Percentiles rank a stretch among this genome's conserved stretches.
These are phyloP conservation scores for Neonectria neomacrospora DNA, from an alignment of 2,329 filamentous ascomycete species.

Conservation along the genomic window DNA sequence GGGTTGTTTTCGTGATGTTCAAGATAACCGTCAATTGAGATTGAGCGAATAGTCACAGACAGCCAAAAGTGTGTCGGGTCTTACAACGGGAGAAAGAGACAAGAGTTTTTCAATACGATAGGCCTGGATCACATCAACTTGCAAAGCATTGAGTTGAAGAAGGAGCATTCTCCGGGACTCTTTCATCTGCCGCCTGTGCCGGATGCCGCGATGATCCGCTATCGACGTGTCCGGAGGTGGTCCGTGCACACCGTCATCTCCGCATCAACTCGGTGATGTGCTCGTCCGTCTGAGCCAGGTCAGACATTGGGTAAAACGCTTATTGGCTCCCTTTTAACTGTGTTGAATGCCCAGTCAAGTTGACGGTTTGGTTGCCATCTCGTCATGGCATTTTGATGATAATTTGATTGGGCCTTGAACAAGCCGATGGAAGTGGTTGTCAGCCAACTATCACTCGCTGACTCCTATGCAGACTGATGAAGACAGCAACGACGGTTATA, in stretches of 20 bases:
- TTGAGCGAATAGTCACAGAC: neutral
- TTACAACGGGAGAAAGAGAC: neutral
- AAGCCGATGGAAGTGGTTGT: neutral
- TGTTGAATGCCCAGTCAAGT: neutral
- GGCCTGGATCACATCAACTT: neutral
- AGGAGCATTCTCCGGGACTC: neutral
- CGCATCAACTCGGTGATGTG: neutral
- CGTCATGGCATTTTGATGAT: too few species aligned
- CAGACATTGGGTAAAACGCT: neutral
- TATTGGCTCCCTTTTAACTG: neutral
- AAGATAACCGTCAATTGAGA: conserved; percentile 3
- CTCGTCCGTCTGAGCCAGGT: neutral
- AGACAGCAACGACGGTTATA: neutral
- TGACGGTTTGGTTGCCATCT: neutral
- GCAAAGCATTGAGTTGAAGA: conserved; percentile 1
- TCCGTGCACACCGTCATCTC: conserved; percentile 16
- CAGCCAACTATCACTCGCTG: neutral
- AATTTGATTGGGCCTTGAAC: neutral
- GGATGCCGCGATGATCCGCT: conserved; percentile 26
- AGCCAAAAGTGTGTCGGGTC: neutral
- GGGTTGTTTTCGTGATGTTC: conserved; percentile 12
- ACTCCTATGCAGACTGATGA: neutral
- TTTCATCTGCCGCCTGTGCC: conserved; percentile 13
- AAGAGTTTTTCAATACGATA: neutral
- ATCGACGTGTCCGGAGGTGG: conserved; percentile 4